Conservation (phyloP, 2,329 filamentous ascomycete species). For the Aspergillus felis region DNA sequence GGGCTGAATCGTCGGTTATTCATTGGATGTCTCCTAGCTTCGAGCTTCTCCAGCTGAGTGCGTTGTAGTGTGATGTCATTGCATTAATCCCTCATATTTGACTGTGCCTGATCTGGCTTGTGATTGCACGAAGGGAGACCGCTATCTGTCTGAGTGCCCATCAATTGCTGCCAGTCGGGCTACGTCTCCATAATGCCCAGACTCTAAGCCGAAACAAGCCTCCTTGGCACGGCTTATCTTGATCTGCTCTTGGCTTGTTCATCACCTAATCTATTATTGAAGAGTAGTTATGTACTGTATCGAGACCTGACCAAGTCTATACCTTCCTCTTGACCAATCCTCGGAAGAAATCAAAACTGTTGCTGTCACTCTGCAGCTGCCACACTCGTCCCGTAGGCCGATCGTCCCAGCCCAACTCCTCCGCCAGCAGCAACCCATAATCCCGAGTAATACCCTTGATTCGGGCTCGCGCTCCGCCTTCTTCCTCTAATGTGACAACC, state of each 20-base stretch:
- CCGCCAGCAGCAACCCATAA: constrained; percentile 80
- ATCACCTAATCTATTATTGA: neutral
- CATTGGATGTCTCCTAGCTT: neutral
- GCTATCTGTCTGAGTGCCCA: neutral
- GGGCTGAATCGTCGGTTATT: too few species aligned
- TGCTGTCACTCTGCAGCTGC: constrained; percentile 90
- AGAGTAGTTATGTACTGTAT: neutral
- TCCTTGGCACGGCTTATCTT: constrained; percentile 1
- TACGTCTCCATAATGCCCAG: neutral
- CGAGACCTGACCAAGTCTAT: constrained; percentile 30
- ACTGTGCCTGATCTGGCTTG: too few species aligned
- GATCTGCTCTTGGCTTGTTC: neutral
- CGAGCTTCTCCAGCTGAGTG: too few species aligned
- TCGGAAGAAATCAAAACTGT: constrained; percentile 97
- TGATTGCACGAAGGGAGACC: too few species aligned
- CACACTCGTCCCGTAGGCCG: constrained; percentile 71
- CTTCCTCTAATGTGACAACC: constrained; percentile 71
- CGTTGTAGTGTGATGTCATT: neutral
- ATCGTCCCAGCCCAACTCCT: constrained; percentile 74
- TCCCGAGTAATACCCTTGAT: constrained; percentile 88
- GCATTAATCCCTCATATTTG: neutral
- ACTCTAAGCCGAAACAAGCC: neutral
- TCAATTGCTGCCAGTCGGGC: neutral
- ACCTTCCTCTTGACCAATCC: constrained; percentile 79
- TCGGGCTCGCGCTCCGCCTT: constrained; percentile 68